Conservation (phyloP, 331 rosid species). For the Malus hybrid region DNA sequence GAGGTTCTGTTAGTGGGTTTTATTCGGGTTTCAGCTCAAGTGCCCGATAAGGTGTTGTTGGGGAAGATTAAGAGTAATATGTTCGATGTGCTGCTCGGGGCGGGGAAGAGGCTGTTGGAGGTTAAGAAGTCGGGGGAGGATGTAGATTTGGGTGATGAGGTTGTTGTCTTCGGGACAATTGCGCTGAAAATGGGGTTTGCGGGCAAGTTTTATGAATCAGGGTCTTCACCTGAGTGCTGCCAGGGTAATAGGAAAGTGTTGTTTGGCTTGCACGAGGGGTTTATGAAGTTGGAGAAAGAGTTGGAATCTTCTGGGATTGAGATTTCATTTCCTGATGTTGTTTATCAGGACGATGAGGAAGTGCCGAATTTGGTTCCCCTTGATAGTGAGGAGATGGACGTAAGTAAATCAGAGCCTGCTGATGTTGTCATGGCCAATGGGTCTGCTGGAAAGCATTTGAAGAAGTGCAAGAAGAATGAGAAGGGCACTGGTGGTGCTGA, state of each 20-base stretch:
- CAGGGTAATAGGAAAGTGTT: slow-evolving; percentile 83
- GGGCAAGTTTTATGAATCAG: slow-evolving; percentile 54
- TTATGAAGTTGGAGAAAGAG: slow-evolving; percentile 72
- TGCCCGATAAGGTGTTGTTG: slow-evolving; percentile 58
- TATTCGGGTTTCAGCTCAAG: slow-evolving; percentile 34
- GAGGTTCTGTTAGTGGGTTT: slow-evolving; percentile 50
- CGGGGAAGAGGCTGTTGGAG: slow-evolving; percentile 60
- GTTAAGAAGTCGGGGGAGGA: slow-evolving; percentile 49
- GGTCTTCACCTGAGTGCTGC: slow-evolving; percentile 60
- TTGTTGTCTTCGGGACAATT: slow-evolving; percentile 38
- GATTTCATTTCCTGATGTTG: slow-evolving; percentile 34
- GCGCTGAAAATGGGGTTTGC: slow-evolving; percentile 54
- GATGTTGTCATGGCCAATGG: slow-evolving; percentile 15
- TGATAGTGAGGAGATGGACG: slow-evolving; percentile 24
- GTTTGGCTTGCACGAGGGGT: slow-evolving; percentile 60
- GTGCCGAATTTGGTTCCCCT: slow-evolving; percentile 52
- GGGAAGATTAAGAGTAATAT: slow-evolving; percentile 55
- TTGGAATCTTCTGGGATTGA: slow-evolving; percentile 41
- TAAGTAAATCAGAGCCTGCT: slow-evolving; percentile 6
- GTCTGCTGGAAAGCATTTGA: slow-evolving; percentile 25
- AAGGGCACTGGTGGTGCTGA: slow-evolving; percentile 20
- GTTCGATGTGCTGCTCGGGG: slow-evolving; percentile 47
- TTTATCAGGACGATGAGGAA: slow-evolving; percentile 37
- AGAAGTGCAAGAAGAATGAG: slow-evolving; percentile 44
- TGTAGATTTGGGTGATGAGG: slow-evolving; percentile 32